Percentiles rank a stretch among this genome's conserved stretches.
Evolutionary conservation across 306 rosid species (phyloP).

Genomic region (Luffa acutangula): DNA sequence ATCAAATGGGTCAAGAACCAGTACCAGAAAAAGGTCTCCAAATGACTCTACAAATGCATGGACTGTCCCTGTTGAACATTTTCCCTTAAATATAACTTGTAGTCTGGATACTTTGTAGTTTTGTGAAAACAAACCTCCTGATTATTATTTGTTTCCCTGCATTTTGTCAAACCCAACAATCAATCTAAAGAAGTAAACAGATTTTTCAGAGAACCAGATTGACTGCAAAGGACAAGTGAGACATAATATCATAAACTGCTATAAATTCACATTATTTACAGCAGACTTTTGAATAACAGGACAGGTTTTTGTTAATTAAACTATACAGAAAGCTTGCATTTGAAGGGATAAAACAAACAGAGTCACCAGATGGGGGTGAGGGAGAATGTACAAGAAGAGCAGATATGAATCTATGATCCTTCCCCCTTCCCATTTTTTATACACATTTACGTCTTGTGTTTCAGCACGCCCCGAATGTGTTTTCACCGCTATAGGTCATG

Average conservation of each 20-base stretch:
- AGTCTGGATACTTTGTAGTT: not conserved
- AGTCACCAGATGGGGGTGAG: not conserved
- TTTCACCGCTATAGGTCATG: constrained; percentile 52
- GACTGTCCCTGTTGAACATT: not conserved
- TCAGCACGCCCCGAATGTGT: constrained; percentile 40
- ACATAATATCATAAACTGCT: not conserved
- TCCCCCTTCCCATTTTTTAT: constrained; percentile 1
- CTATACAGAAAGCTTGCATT: not conserved
- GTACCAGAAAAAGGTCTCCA: constrained; percentile 45
- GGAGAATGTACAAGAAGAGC: not conserved
- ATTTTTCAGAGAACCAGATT: not conserved
- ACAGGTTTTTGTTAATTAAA: not conserved
- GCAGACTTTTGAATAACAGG: not conserved
- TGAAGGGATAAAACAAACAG: not conserved
- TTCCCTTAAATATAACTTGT: not conserved
- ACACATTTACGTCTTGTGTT: not conserved
- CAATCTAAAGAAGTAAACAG: not conserved
- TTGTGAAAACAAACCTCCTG: not conserved
- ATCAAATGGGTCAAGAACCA: constrained; percentile 69
- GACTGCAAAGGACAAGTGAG: not conserved
- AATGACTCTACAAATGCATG: constrained; percentile 20
- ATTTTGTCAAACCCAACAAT: not conserved
- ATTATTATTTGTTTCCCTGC: not conserved
- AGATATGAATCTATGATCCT: not conserved
- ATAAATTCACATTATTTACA: not conserved